Base-by-base conservation (phyloP, 2,329 filamentous ascomycete species). In the Coleophoma crateriformis region DNA sequence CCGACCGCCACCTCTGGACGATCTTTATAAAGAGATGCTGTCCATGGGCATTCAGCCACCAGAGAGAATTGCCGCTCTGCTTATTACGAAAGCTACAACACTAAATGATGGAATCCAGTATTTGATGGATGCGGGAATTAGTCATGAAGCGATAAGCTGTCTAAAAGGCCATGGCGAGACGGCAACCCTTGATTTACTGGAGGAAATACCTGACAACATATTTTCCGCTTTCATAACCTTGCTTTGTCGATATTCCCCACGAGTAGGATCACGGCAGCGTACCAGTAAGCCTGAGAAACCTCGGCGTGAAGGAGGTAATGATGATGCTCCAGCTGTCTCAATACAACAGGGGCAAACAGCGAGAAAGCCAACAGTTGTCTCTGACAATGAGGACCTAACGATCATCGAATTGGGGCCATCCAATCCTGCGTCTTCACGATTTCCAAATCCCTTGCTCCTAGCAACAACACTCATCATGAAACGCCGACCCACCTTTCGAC, bases 21-120 rank as follows among this genome's bases (percentile, higher is more conserved):
- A 78, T 46, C 70, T 91, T 4, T 86, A 85, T 51, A 61, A 71
- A 11, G 69, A 74, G 39, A 87, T 90, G 80, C 51, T 68, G 12
- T 61, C 60, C 1, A 68, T 71, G 2, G 72, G 74, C 1, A 61
- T 85, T 17, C 66, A 62, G 7, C 78, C 82, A 0, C 61, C 67
- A 4, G 73, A 71, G 1, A 63, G 68, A 38, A 79, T 76, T 22
- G 71, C 88, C 7, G 67, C 68, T 3, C 74, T 81, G 15, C 68
- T 90, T 2, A 56, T 90, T 2, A 65, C 69, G 4, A 69, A 80
- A 55, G 76, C 83, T 0, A 58, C 63, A 1, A 74, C 72, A 4
- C 57, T 79, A 11, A 60, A 69, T 10, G 68, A 71, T 10, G 81
- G 74, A 0, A 52, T 77, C 33, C 60, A 61, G 19, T 83, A 81